Base-by-base conservation (phyloP, 306 rosid species). In the Trichosanthes truncata region DNA sequence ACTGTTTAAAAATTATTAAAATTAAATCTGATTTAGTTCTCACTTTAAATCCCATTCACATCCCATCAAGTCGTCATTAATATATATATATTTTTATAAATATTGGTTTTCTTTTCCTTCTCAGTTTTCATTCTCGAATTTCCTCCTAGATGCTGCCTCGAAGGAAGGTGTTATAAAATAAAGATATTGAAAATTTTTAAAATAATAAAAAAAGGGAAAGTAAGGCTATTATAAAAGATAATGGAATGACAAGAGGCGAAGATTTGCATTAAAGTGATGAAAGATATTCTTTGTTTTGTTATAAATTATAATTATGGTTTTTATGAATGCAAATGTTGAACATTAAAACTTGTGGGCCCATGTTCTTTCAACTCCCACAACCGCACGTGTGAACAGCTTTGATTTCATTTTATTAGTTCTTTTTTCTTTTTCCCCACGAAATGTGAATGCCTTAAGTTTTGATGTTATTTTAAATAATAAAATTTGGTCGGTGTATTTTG, bases 351-450 rank as follows among this genome's bases (percentile, higher is more conserved):
- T n/a, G 53, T 67, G 75, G 35, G 53, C 75, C 15, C 75, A 41
- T 11, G 52, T 41, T 8, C 33, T 68, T 68, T 21, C 52, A 41
- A 67, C 48, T 67, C 29, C 74, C 46, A 35, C 74, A 67, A 20
- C 53, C 52, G 53, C 75, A 68, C 75, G 75, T 68, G 75, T 21
- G 75, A 67, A 67, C 74, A 67, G 7, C 9, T 67, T 67, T 67
- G 5, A 38, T 0, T 38, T 67, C 3, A 3, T 1, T 67, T 17
- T 36, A 0, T 20, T 15, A 12, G 9, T 25, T 1, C 0, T 55
- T 26, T 25, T 17, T 18, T 2, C 3, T 1, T 18, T 51, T 48
- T 48, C 14, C 65, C 14, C 33, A 57, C 33, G 14, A 23, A 57
- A 57, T 57, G 33, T 57, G 65, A 57, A 25, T 57, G 33, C 31